Base-by-base conservation (phyloP, 1,284 basidiomycete species). In the Moesziomyces aphidis region DNA sequence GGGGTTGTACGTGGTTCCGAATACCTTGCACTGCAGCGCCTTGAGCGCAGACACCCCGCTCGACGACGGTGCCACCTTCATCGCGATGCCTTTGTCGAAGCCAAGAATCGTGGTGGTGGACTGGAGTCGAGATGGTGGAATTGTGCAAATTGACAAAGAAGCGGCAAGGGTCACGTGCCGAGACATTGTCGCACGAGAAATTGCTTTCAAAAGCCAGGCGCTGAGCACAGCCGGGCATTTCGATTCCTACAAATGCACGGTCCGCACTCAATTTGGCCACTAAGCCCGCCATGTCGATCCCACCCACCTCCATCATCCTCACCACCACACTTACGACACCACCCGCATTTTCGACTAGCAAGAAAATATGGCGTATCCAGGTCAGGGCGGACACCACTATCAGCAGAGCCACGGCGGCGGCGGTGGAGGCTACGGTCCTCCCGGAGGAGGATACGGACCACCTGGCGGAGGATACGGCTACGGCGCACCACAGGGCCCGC, bases 341-440 rank as follows among this genome's bases (percentile, higher is more conserved):
- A 23, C 23, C 15, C 51, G 34, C 48, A 5, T 26, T 26, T 8
- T 3, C n/a, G 21, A 7, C 24, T 31, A 45, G 26, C 26, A 28
- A 28, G 4, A 5, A 55, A 23, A 15, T n/a, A 81, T 81, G 79
- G 64, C 79, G 36, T 81, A 78, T 28, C 79, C 79, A 45, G 79
- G 79, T 23, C 70, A 78, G 48, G 69, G 72, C 58, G 78, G 76
- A 34, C 74, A 77, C 24, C 76, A 80, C 45, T 79, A 80, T 24
- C 79, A 80, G 39, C 50, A 67, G 46, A 49, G 36, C 19, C 73
- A 71, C 34, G 67, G 59, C 42, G 77, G 74, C 0, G 77, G 74
- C 42, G 69, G 69, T 43, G 61, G 54, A 10, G 61, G 53, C 24
- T 34, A 34, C 31, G 31, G 70, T 73, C 22, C 72, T 62, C 34